A percentile compares a stretch with the other conserved stretches of the same genome.
phyloP scores from a whole-genome alignment of 208 protist species.

The Leishmania tropica region DNA sequence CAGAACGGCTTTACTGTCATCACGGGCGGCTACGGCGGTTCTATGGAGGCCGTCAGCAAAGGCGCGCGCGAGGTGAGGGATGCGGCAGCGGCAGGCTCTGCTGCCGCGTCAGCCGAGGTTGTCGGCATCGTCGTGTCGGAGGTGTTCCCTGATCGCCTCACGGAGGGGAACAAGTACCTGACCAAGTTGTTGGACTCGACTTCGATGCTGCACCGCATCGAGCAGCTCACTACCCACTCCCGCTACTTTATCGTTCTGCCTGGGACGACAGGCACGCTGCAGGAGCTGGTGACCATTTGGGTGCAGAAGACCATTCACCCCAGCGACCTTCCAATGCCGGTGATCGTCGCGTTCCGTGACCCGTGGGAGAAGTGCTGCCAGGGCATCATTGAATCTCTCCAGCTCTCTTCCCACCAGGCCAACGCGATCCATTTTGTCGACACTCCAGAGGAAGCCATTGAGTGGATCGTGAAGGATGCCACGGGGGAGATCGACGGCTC shows the following conservation, averaged over 20 bases:
- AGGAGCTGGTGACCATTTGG: conserved; percentile 75
- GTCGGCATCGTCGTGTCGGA: conserved; percentile 56
- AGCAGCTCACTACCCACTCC: conserved; percentile 58
- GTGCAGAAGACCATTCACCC: conserved; percentile 48
- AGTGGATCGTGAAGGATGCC: conserved; percentile 45
- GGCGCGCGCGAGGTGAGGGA: conserved; percentile 53
- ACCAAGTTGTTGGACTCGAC: conserved; percentile 43
- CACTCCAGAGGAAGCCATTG: conserved; percentile 55
- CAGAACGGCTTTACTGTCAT: conserved; percentile 53
- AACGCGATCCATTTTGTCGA: conserved; percentile 62
- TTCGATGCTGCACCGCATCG: conserved; percentile 63
- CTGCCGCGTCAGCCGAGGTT: conserved; percentile 37
- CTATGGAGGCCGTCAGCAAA: conserved; percentile 78
- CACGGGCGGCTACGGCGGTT: conserved; percentile 74
- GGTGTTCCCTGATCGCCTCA: conserved; percentile 57
- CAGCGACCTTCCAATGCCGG: conserved; percentile 18
- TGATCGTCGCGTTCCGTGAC: conserved; percentile 75
- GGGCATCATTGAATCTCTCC: conserved; percentile 38
- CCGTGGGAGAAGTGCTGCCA: conserved; percentile 66
- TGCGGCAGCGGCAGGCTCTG: conserved; percentile 6
- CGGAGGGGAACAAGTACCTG: conserved; percentile 63
- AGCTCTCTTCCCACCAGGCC: conserved; percentile 34
- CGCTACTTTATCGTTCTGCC: conserved; percentile 71
- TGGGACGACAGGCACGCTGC: conserved; percentile 65
- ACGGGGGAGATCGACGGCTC: conserved; percentile 13